Evolutionary conservation across 768 basidiomycete species (phyloP).

Genomic region (Leccinum uliginosum): DNA sequence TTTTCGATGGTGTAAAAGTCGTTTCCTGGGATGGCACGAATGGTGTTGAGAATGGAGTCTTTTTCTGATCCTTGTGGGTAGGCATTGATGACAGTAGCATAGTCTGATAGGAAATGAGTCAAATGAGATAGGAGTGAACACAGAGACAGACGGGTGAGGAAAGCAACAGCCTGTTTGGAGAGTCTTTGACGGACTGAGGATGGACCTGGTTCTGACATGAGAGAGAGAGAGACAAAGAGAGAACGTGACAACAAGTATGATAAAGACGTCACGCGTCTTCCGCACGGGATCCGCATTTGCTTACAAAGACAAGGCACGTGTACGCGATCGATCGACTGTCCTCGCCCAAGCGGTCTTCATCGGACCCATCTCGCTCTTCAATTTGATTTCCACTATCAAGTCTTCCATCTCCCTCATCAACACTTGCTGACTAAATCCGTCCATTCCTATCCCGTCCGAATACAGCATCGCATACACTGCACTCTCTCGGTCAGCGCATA

Average conservation of each 20-base stretch:
- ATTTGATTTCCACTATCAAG: slow-evolving; percentile 58
- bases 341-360: slow-evolving; percentile 50
- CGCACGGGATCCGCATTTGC: slow-evolving; percentile 12
- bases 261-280: slow-evolving; percentile 3
- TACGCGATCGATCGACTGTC: slow-evolving; percentile 30
- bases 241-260: not conserved
- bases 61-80: slow-evolving; percentile 16
- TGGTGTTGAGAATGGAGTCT: slow-evolving; percentile 3
- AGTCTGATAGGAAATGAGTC: slow-evolving; percentile 14
- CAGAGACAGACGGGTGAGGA: not conserved
- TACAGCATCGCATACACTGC: slow-evolving; percentile 47
- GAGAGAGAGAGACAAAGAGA: not conserved
- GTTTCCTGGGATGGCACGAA: slow-evolving; percentile 23
- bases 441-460: slow-evolving; percentile 33
- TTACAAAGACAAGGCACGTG: slow-evolving; percentile 29
- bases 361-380: slow-evolving; percentile 55
- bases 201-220: slow-evolving; percentile 2
- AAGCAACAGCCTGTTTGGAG: slow-evolving; percentile 1
- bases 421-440: slow-evolving; percentile 35
- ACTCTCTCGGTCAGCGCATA: slow-evolving; percentile 3
- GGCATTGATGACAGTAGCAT: slow-evolving; percentile 10
- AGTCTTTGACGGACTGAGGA: slow-evolving; percentile 7
- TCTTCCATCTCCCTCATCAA: slow-evolving; percentile 59
- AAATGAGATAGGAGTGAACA: not conserved
- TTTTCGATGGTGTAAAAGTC: slow-evolving; percentile 14